phyloP scores from a whole-genome alignment of 2,329 filamentous ascomycete species.

The Stemphylium lycopersici region DNA sequence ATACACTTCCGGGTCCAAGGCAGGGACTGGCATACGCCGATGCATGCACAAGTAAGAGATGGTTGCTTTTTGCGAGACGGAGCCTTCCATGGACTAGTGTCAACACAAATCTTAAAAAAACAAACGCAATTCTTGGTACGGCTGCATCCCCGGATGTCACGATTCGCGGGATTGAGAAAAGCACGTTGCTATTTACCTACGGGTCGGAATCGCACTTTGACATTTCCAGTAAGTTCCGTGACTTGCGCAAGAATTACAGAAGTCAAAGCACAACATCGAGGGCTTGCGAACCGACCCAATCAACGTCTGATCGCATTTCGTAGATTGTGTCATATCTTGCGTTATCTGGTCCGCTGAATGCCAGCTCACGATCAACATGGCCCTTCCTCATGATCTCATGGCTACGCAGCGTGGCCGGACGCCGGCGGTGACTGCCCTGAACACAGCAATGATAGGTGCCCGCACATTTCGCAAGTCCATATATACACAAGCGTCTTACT shows the following conservation, averaged over 20 bases:
- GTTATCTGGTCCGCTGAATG: neutral
- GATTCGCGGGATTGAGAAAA: neutral
- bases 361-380: constrained; percentile 2
- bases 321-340: neutral
- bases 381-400: neutral
- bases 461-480: neutral
- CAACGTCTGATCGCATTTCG: neutral
- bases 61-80: neutral
- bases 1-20: neutral
- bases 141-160: neutral
- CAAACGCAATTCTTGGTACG: neutral
- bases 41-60: neutral
- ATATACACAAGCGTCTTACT: neutral
- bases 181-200: neutral
- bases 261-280: neutral
- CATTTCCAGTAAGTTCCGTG: neutral
- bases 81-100: neutral
- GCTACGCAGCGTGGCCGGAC: neutral
- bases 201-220: neutral
- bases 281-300: neutral
- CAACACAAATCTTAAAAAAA: neutral
- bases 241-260: neutral
- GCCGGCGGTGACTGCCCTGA: neutral
- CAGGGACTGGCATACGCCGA: neutral
- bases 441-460: neutral